Evolutionary conservation across 2,329 filamentous ascomycete species (phyloP), one percentile per base, ranked within the genome.

Genomic region (Macrophomina pseudophaseolina): DNA sequence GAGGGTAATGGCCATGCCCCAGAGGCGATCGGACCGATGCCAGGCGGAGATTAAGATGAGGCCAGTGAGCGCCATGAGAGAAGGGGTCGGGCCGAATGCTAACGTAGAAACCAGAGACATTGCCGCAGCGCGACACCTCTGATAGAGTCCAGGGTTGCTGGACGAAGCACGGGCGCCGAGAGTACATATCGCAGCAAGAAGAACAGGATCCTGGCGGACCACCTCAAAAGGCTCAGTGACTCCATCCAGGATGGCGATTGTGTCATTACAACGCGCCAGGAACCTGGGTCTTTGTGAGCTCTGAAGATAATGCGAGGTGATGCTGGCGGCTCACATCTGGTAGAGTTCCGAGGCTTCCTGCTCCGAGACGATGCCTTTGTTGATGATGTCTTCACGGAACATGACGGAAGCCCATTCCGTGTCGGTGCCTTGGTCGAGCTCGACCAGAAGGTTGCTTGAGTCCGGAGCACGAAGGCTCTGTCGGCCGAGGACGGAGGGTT

Each of bases 111-210:
- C 33, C 40, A 59, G 11, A 1, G 56, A 33, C 5, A 11, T 33
- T 6, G 56, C 16, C 42, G 46, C 56, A 3, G 56, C 12, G 4
- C 46, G 38, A 18, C 56, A 59, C n/a, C 16, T 46, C 40, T 46
- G 56, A 14, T 46, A 30, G 14, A 59, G 14, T 5, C 23, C 40
- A 2, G 11, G 4, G 14, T 59, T 44, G 28, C 18, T 16, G 56
- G 18, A 8, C 8, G 28, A 46, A 32, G 56, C 56, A 23, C 56
- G 56, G 5, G 56, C 40, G 5, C 56, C 56, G 46, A 59, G 11
- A 28, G 56, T 35, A 30, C 56, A 59, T 4, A 59, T 28, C 12
- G 38, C 56, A 6, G 56, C 56, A 32, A 59, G 56, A 35, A 59
- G 56, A 32, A 59, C n/a, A 4, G 56, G 56, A 2, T 59, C 56